phyloP scores from a whole-genome alignment of 257 asterid genomes.

The Eucommia ulmoides region DNA sequence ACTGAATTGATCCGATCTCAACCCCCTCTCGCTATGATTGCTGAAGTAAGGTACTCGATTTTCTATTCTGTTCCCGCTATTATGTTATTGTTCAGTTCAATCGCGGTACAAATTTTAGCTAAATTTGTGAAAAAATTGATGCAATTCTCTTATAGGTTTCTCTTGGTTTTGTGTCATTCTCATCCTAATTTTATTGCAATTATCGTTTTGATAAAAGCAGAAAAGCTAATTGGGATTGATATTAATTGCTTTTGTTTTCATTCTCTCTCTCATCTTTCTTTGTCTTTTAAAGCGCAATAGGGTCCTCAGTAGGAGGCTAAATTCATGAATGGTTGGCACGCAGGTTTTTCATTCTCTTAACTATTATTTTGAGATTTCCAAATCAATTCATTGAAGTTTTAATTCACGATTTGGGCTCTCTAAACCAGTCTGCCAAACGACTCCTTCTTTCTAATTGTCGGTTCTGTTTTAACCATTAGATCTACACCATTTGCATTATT shows the following conservation, averaged over 20 bases:
- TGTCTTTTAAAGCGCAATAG: constrained; percentile 13
- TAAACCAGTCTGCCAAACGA: too few species aligned
- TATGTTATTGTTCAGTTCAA: too few species aligned
- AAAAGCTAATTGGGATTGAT: constrained; percentile 6
- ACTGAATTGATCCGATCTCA: too few species aligned
- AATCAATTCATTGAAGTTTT: neutral
- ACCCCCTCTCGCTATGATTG: too few species aligned
- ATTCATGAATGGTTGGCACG: constrained; percentile 13
- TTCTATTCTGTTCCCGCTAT: too few species aligned
- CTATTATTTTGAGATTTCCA: neutral
- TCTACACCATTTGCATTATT: constrained; percentile 14
- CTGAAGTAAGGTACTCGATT: too few species aligned
- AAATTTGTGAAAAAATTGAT: too few species aligned
- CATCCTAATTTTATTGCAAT: constrained; percentile 8
- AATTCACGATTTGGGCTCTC: neutral
- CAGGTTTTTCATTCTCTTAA: constrained; percentile 5
- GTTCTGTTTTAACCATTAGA: constrained; percentile 20
- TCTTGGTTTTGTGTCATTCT: neutral
- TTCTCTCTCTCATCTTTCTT: constrained; percentile 3
- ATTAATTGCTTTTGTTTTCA: constrained; percentile 3
- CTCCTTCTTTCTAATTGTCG: too few species aligned
- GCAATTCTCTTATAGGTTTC: neutral
- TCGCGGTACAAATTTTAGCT: too few species aligned
- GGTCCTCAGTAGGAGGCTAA: constrained; percentile 24
- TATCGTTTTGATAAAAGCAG: constrained; percentile 10